phyloP scores from a whole-genome alignment of 352 stramenopile species.

The Phytophthora pseudosyringae region DNA sequence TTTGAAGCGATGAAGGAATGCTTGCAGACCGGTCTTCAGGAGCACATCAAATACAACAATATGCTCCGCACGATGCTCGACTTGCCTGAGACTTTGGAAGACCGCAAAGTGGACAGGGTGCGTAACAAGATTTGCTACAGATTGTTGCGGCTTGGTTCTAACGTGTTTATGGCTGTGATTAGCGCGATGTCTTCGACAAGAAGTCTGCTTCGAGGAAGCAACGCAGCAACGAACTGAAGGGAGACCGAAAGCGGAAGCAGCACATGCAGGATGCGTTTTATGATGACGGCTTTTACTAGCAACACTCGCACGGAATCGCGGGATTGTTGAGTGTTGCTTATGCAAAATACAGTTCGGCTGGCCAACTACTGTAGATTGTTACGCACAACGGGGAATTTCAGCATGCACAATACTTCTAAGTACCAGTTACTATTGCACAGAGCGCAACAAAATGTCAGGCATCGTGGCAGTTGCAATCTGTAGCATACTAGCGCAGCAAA shows the following conservation, averaged over 20 bases:
- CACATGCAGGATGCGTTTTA: constrained; percentile 80
- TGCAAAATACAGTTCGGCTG: too few species aligned
- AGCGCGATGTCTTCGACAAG: constrained; percentile 86
- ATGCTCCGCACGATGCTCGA: constrained; percentile 77
- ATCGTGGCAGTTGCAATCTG: neutral
- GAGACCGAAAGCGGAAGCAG: constrained; percentile 78
- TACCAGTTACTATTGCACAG: too few species aligned
- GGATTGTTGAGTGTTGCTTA: neutral
- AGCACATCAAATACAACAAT: constrained; percentile 92
- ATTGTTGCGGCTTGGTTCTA: constrained; percentile 2
- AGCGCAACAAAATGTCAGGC: too few species aligned
- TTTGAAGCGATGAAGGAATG: constrained; percentile 84
- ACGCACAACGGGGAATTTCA: too few species aligned
- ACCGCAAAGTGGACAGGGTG: constrained; percentile 74
- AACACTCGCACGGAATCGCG: constrained; percentile 6
- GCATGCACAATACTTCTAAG: too few species aligned
- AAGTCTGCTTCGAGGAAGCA: constrained; percentile 80
- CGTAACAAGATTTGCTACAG: constrained; percentile 17
- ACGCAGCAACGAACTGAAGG: constrained; percentile 83
- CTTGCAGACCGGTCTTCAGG: constrained; percentile 73
- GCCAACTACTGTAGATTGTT: too few species aligned
- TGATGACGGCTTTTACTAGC: constrained; percentile 46
- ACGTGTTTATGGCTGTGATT: constrained; percentile 14
- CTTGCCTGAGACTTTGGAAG: constrained; percentile 78
- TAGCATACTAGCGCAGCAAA: neutral